Evolutionary conservation across 805 yeast species (phyloP), one percentile per base, ranked within the genome.

Genomic region (Cyberlindnera xylosilytica): DNA sequence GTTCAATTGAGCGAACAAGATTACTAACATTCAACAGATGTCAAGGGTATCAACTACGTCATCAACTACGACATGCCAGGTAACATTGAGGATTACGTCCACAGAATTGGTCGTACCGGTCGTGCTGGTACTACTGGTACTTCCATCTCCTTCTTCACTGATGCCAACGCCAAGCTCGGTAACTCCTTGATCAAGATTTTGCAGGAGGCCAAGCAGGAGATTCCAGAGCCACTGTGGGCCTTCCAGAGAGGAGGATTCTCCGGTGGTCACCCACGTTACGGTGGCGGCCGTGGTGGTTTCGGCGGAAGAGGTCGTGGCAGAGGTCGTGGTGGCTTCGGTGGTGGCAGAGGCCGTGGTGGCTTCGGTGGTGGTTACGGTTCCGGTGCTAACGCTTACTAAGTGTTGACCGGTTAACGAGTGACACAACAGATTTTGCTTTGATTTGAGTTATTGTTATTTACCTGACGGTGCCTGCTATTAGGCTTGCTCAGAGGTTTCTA

Each of bases 41-140:
- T 93, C 69, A 93, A 93, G 76, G 99, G 97, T 67, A 87, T 93
- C 65, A 84, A 90, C 57, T 81, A 74, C 60, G 99, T 93, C 49
- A 77, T 93, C 65, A 93, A 93, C 81, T 88, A 78, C 62, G 98
- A 91, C 68, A 91, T 91, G 90, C 98, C 99, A 62, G 89, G 87
- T 69, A 91, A 91, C 72, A 87, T 90, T 63, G 99, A 93, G 76
- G 98, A 93, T 73, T 91, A 91, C 66, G 97, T 91, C 51, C 99
- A 91, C 69, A 82, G 99, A 74, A 93, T 91, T 63, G 99, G 99
- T 69, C 90, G 61, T 54, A 57, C 99, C 52, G 99, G 99, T 66
- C 88, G 99, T 79, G 99, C 97, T 54, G 98, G 98, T 66, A 82
- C 89, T 50, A 75, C 76, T 50, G 99, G 99, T 78, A 90, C 93